Evolutionary conservation across 805 yeast species (phyloP).

Genomic region (Saturnispora sekii): DNA sequence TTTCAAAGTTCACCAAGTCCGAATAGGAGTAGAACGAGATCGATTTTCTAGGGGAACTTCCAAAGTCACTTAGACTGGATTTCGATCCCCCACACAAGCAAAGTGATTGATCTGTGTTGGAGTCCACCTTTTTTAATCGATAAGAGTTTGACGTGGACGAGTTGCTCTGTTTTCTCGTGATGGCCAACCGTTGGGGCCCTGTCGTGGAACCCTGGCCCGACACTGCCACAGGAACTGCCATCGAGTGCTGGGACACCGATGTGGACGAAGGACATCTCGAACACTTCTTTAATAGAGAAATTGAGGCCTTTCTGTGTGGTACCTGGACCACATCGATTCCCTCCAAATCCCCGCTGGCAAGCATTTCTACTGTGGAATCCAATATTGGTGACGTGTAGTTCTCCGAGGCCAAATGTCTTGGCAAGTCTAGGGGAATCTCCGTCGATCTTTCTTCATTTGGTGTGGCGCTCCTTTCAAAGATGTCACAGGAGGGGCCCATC

Average conservation of each 20-base stretch:
- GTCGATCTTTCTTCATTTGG: not conserved
- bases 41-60: constrained; percentile 16
- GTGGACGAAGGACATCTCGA: not conserved
- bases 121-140: not conserved
- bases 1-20: constrained; percentile 24
- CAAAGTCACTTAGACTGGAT: not conserved
- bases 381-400: constrained; percentile 74
- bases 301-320: constrained; percentile 16
- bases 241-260: constrained; percentile 1
- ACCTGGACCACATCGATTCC: constrained; percentile 53
- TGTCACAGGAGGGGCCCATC: not conserved
- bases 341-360: constrained; percentile 52
- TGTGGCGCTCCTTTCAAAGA: not conserved
- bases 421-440: constrained; percentile 1
- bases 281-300: constrained; percentile 5
- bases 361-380: constrained; percentile 64
- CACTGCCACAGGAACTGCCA: too few relatives aligned
- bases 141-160: not conserved
- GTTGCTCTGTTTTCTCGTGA: constrained; percentile 5
- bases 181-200: constrained; percentile 4
- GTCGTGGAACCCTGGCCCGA: too few relatives aligned
- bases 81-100: not conserved
- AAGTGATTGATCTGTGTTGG: not conserved
- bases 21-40: constrained; percentile 27
- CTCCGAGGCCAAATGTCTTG: constrained; percentile 35